A percentile compares a stretch with the other conserved stretches of the same genome.
These are phyloP conservation scores for Phyllosticta paracitricarpa DNA, from an alignment of 2,329 filamentous ascomycete species.

Conservation along the genomic window DNA sequence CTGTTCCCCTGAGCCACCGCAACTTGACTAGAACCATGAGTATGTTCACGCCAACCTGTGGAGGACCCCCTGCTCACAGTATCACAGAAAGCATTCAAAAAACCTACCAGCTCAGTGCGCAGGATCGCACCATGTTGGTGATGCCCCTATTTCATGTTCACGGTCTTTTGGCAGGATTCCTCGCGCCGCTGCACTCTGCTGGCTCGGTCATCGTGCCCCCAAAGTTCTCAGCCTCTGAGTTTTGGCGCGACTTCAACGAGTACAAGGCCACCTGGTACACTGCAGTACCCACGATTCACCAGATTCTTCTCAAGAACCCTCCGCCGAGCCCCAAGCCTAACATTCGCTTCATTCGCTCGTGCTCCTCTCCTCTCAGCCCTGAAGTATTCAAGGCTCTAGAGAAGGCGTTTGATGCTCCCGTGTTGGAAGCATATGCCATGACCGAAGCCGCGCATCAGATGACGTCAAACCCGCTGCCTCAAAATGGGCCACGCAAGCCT, in stretches of 20 bases:
- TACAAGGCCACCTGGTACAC: conserved; percentile 85
- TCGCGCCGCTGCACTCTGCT: conserved; percentile 64
- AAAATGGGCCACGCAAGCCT: conserved; percentile 59
- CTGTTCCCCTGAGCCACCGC: conserved; percentile 70
- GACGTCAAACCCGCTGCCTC: conserved; percentile 55
- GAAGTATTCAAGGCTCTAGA: conserved; percentile 75
- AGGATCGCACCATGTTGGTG: conserved; percentile 73
- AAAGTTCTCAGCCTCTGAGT: conserved; percentile 72
- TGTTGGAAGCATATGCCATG: conserved; percentile 87
- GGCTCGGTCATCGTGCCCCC: conserved; percentile 70
- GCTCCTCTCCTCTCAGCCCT: conserved; percentile 73
- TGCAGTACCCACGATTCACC: conserved; percentile 85
- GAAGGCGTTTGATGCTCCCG: conserved; percentile 63
- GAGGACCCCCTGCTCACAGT: background rate
- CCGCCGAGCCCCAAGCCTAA: conserved; percentile 56
- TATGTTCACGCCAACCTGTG: conserved; percentile 27
- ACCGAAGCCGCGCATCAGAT: conserved; percentile 82
- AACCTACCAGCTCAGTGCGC: conserved; percentile 61
- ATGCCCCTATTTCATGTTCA: conserved; percentile 91
- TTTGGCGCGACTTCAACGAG: conserved; percentile 67
- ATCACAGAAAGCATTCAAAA: conserved; percentile 59
- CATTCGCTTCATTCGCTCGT: conserved; percentile 82
- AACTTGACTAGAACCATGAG: conserved; percentile 76
- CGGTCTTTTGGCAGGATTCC: conserved; percentile 72
- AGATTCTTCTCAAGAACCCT: conserved; percentile 70